Evolutionary conservation across 768 basidiomycete genomes (phyloP), one percentile per base, ranked within the genome.

Genomic region (Collybiopsis luxurians): DNA sequence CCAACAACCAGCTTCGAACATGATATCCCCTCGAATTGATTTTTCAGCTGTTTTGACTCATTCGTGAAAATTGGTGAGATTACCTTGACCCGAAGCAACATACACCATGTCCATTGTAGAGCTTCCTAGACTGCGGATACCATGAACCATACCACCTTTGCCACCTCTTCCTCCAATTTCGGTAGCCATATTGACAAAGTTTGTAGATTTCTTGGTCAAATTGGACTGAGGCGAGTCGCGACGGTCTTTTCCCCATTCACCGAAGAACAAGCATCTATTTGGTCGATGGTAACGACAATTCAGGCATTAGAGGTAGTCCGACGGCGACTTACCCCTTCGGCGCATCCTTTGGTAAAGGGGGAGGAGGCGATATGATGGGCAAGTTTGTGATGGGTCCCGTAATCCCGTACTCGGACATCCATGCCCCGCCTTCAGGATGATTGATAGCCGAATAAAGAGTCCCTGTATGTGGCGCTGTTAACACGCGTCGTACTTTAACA

Each of bases 1-100:
- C 66, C 66, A 67, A 34, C 66, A 67, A 17, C 66, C 66, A 23
- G 65, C 64, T 62, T 67, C 66, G 45, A 65, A 67, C 64, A 67
- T 65, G 34, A 67, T 64, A 49, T 67, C 66, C 28, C 61, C 24
- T 15, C n/a, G n/a, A 26, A 23, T 44, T n/a, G n/a, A 6, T 19
- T 44, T n/a, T n/a, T 44, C 9, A 44, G 31, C 31, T 34, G 31
- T 44, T 17, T 17, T n/a, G n/a, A n/a, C n/a, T n/a, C n/a, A n/a
- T n/a, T 19, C 23, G 17, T 5, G 24, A 24, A n/a, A 17, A 17
- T 19, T 44, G n/a, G 24, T n/a, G 42, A 44, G n/a, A n/a, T 44
- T 5, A 44, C 64, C 30, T 34, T 64, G 63, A 13, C 66, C 66
- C 0, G 66, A 56, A n/a, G 66, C 66, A 44, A 66, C 62, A 40